phyloP scores from a whole-genome alignment of 257 asterid species.

The Solanum chilense region DNA sequence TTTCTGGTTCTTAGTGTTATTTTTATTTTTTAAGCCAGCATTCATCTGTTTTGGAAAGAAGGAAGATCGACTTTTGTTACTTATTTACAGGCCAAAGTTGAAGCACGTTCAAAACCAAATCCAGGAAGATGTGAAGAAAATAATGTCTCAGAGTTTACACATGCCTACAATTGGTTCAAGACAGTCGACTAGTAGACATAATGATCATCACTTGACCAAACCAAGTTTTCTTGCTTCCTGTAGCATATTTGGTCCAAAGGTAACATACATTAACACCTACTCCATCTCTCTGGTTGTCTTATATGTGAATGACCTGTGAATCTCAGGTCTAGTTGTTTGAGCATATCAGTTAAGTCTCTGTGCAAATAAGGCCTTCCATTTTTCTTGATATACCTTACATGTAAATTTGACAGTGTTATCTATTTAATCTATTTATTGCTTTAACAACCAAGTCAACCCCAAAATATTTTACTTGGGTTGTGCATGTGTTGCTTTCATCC shows the following conservation, averaged over 20 bases:
- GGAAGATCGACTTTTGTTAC: background rate
- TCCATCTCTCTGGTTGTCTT: background rate
- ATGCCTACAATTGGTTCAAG: conserved; percentile 35
- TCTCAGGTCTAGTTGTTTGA: background rate
- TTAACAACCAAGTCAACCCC: background rate
- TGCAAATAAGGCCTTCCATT: background rate
- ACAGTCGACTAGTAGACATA: background rate
- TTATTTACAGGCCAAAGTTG: conserved; percentile 66
- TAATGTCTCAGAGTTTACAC: conserved; percentile 67
- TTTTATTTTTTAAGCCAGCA: background rate
- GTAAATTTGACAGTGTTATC: background rate
- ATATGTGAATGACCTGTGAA: background rate
- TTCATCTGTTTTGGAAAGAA: background rate
- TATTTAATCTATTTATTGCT: background rate
- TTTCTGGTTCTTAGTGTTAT: background rate
- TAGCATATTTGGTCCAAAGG: conserved; percentile 86
- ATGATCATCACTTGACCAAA: conserved; percentile 11
- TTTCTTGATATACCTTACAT: background rate
- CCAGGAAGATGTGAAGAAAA: conserved; percentile 72
- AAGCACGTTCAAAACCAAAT: conserved; percentile 50
- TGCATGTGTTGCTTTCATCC: background rate
- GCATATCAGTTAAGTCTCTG: background rate
- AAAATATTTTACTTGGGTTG: background rate
- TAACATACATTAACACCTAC: conserved; percentile 8
- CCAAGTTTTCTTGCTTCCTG: conserved; percentile 74